Base-by-base conservation (phyloP, 2,329 filamentous ascomycete genomes). In the Paramyrothecium sp. region DNA sequence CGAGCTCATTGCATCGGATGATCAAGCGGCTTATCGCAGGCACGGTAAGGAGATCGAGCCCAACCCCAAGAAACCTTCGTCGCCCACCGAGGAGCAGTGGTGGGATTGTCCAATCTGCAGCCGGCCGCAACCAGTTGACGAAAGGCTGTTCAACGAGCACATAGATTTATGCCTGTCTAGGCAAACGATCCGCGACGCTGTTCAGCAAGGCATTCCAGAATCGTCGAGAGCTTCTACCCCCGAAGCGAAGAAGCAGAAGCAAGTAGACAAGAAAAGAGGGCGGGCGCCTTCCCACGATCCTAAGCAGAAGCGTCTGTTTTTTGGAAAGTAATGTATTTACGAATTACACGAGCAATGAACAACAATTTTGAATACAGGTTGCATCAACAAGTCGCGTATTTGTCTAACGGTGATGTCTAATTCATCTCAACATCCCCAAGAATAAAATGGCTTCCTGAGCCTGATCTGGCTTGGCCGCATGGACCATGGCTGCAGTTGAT, bases 61-160 rank as follows among this genome's bases (percentile, higher is more conserved):
- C 2, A 81, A 80, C 60, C 75, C 75, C 3, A 75, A 67, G 52
- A 75, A 73, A 57, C 61, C 65, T 20, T 54, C 61, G 0, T 52
- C 65, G 13, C 51, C 64, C 4, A 67, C 70, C 11, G 71, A 75
- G 54, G 75, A 82, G 54, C 78, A 86, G 51, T 81, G 79, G 71
- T 98, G 93, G 93, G 82, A 89, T 41, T 99, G 95, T 71, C 95
- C 95, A 0, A 90, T 98, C 49, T 99, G 95, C 71, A 75, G 78
- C n/a, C 80, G 88, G 17, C 88, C 91, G 0, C 93, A 97, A 67
- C 67, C 78, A 1, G 84, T 92, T 0, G 82, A 94, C 53, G 92
- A 97, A 69, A 81, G 81, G 50, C 77, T 76, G 1, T 96, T 98
- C 74, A 99, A 99, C 64, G 85, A 89, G 56, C 95, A 99, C 68